Conservation (phyloP, 2,329 filamentous ascomycete species). For the Sporothrix variecibatus region DNA sequence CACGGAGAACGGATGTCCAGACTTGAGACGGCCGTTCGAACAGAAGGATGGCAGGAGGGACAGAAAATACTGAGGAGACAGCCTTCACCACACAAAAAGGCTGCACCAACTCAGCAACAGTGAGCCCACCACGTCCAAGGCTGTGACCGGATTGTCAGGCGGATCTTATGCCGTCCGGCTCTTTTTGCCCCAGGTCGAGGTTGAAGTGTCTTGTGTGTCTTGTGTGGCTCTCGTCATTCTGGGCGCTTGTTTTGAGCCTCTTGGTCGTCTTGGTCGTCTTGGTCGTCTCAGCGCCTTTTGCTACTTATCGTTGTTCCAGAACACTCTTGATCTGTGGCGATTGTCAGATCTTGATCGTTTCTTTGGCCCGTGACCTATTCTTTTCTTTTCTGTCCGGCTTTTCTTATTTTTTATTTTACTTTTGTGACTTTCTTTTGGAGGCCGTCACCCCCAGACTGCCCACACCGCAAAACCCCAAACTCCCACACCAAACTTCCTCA, state of each 20-base stretch:
- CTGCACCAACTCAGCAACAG: constrained; percentile 13
- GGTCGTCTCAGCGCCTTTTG: background rate
- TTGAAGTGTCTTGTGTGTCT: constrained; percentile 15
- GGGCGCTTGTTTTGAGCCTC: background rate
- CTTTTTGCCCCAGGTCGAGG: constrained; percentile 30
- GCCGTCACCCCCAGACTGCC: background rate
- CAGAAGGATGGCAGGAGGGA: background rate
- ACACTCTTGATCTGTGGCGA: constrained; percentile 33
- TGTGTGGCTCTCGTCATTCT: background rate
- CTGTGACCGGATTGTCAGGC: constrained; percentile 52
- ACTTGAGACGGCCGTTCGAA: constrained; percentile 46
- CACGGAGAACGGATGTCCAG: constrained; percentile 33
- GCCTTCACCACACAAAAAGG: background rate
- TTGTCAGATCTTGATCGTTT: constrained; percentile 33
- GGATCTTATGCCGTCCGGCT: constrained; percentile 49
- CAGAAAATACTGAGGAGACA: constrained; percentile 32
- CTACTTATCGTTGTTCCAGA: constrained; percentile 37
- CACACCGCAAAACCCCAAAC: background rate
- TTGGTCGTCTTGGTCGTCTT: background rate
- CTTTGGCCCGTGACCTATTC: constrained; percentile 22
- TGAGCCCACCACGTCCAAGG: constrained; percentile 34
- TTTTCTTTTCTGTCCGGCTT: constrained; percentile 25
- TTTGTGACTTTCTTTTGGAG: constrained; percentile 15
- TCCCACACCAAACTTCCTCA: background rate
- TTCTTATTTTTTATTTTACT: too few relatives aligned